Percentiles rank a stretch among this genome's conserved stretches.
phyloP scores from a whole-genome alignment of 371 early-diverging fungal species.

The Apophysomyces elegans region DNA sequence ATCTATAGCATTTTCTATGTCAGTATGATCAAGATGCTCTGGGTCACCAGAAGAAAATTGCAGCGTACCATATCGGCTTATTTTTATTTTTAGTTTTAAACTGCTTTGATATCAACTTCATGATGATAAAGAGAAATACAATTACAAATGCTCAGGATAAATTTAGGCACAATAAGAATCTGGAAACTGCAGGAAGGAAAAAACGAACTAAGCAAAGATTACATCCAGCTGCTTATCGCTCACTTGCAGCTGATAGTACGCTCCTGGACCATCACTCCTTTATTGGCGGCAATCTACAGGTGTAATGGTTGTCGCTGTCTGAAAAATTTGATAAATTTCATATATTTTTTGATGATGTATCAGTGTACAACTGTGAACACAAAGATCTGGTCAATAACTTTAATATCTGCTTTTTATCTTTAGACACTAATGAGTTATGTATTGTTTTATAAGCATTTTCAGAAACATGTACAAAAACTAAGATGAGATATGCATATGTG shows the following conservation, averaged over 20 bases:
- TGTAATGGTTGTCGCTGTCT: background rate
- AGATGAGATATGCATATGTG: conserved; percentile 11
- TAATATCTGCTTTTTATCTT: background rate
- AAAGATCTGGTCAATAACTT: background rate
- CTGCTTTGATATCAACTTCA: background rate
- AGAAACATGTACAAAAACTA: background rate
- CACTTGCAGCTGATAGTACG: no score
- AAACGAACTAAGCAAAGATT: no score
- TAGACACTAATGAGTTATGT: conserved; percentile 3
- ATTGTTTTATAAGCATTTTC: background rate
- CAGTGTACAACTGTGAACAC: background rate
- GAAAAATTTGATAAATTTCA: background rate
- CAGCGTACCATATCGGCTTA: conserved; percentile 1
- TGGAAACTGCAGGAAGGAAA: no score
- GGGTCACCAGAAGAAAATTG: background rate
- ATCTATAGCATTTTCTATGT: background rate
- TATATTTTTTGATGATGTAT: background rate
- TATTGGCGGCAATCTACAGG: no score
- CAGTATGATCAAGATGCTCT: background rate
- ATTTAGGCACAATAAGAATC: no score
- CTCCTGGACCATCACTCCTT: no score
- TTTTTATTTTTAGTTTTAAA: background rate
- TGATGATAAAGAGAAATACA: no score
- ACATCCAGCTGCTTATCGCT: no score
- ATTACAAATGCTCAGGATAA: no score